These are phyloP conservation scores for Penicillium pulvis DNA, from an alignment of 495 filamentous ascomycete species.

Conservation along the genomic window DNA sequence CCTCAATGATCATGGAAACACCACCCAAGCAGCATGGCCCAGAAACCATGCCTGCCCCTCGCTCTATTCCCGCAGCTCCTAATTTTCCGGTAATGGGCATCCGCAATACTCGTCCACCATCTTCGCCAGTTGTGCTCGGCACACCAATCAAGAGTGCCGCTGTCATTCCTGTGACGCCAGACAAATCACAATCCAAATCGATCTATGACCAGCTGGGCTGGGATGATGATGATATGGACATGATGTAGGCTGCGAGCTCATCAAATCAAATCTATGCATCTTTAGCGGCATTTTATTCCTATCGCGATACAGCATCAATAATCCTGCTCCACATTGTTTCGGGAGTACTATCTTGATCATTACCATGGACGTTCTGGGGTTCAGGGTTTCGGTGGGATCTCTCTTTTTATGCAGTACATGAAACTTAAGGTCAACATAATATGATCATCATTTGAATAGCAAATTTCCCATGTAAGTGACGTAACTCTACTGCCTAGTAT, in stretches of 20 bases:
- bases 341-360: not conserved
- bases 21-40: constrained; percentile 38
- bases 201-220: constrained; percentile 78
- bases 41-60: constrained; percentile 9
- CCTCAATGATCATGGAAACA: constrained; percentile 43
- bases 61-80: constrained; percentile 11
- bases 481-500: not conserved
- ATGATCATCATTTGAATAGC: not conserved
- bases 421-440: not conserved
- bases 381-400: not conserved
- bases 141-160: constrained; percentile 29
- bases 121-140: constrained; percentile 23
- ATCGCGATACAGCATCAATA: not conserved
- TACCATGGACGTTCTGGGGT: not conserved
- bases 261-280: constrained; percentile 8
- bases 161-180: constrained; percentile 39
- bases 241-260: constrained; percentile 31
- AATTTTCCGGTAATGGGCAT: constrained; percentile 9
- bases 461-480: not conserved
- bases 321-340: not conserved
- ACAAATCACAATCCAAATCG: constrained; percentile 44
- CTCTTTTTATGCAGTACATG: not conserved
- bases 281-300: not conserved
- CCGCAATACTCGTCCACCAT: constrained; percentile 9
- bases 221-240: constrained; percentile 64